Evolutionary conservation across 1,284 basidiomycete species (phyloP), one percentile per base, ranked within the genome.

Genomic region (Ganoderma resinaceum): DNA sequence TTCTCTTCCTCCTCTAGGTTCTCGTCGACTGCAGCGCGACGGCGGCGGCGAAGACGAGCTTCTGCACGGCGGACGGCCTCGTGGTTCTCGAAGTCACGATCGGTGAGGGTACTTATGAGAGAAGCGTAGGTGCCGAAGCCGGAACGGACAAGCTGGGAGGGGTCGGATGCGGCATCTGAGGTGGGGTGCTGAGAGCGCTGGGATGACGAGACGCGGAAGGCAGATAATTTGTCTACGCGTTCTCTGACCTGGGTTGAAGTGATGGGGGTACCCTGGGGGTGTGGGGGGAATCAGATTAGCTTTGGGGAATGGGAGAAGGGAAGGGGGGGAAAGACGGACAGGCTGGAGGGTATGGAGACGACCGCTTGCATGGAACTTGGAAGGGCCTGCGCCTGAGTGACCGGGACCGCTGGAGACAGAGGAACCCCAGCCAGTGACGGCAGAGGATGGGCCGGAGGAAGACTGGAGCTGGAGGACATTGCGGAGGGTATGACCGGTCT

Each of bases 401-500:
- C 88, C 86, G 23, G 86, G 82, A 70, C 83, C 84, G 29, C 89
- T 86, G 80, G 89, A 90, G 75, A 90, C 89, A 38, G 85, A 83
- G 43, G 87, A 85, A 26, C 71, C 71, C 71, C 71, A 72, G 61
- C 69, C 78, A 7, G 80, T 79, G 65, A 85, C 70, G 65, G 75
- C 83, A 77, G 66, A 81, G 71, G 70, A 76, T 26, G 79, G 77
- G 14, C 75, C 72, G 29, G 73, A 72, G 0, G 83, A 80, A 11
- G 87, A 83, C 80, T 89, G 89, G 35, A 88, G 77, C 74, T 92
- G 91, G 66, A 93, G 84, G 64, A 91, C 92, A 85, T 91, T 94
- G 71, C 91, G 83, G 77, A 94, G 82, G 0, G 90, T 87, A 69
- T 87, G 83, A 8, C 83, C 79, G 72, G 90, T 85, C 77, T 91